Evolutionary conservation across 805 yeast genomes (phyloP).

Genomic region (Ogataea dorogensis): DNA sequence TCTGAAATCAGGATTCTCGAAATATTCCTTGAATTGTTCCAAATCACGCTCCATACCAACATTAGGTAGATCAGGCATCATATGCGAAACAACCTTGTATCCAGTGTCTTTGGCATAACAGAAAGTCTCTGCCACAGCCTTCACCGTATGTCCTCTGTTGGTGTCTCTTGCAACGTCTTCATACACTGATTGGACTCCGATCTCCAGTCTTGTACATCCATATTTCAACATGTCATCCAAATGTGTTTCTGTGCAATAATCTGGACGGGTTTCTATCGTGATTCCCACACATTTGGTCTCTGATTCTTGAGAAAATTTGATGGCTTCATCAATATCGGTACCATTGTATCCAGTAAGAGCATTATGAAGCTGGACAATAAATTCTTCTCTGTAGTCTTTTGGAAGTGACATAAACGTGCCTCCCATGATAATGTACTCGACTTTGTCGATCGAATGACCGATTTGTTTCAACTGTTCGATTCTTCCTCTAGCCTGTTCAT

Average conservation of each 20-base stretch:
- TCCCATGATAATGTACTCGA: conserved; percentile 97
- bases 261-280: conserved; percentile 97
- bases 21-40: conserved; percentile 93
- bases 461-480: conserved; percentile 92
- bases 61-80: conserved; percentile 99
- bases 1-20: conserved; percentile 94
- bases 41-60: conserved; percentile 98
- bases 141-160: conserved; percentile 96
- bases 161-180: conserved; percentile 99
- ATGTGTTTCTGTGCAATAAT: conserved; percentile 95
- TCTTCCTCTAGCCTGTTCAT: conserved; percentile 97
- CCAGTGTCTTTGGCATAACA: conserved; percentile 97
- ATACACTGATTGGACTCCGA: conserved; percentile 95
- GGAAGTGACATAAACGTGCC: conserved; percentile 98
- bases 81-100: conserved; percentile 94
- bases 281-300: conserved; percentile 97
- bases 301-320: conserved; percentile 86
- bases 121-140: conserved; percentile 93
- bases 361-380: conserved; percentile 87
- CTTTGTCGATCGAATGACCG: conserved; percentile 96
- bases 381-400: conserved; percentile 81
- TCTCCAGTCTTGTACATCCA: conserved; percentile 95
- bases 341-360: conserved; percentile 94
- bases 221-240: conserved; percentile 92
- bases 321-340: conserved; percentile 84